Base-by-base conservation (phyloP, 164 flowering plant genomes). In the Vitis riparia region DNA sequence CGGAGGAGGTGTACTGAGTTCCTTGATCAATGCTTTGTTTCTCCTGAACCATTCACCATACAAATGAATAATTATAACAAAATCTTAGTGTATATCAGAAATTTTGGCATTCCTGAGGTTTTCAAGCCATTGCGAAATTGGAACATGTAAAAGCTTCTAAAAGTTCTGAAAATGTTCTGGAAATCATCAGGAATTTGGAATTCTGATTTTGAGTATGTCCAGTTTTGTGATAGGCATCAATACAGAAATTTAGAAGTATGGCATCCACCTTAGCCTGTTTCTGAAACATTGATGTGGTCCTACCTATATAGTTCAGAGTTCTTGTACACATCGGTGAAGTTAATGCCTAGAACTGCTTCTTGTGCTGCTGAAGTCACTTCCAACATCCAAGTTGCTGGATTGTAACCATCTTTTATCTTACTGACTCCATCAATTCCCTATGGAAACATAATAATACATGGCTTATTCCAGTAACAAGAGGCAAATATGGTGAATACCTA, bases 331-430 rank as follows among this genome's bases (percentile, higher is more conserved):
- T 73, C 67, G 2, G 80, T 27, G 66, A 82, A 82, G 67, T 76
- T 68, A 9, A 82, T 65, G 3, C 80, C 82, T 16, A 84, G 72
- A 17, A 48, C 59, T 60, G 74, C 72, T 75, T 84, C 83, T 59
- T 76, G 82, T 17, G 80, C 75, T 50, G 75, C 71, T 58, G 85
- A 58, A 53, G 85, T 79, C 32, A 82, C 75, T 51, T 83, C 86
- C 66, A 83, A 55, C 86, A 83, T 83, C 86, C 86, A 83, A 13
- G 86, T 83, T 58, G 84, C 86, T 1, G 86, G 86, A 65, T 83
- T 83, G 32, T 78, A 74, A 0, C 80, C 84, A 29, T 83, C 85
- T 67, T 72, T 82, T 50, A 82, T 84, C 63, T 72, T 82, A 51
- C 72, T 58, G 16, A 80, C 78, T 69, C 83, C 82, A 27, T 66